A percentile compares a stretch with the other conserved stretches of the same genome.
Evolutionary conservation across 768 basidiomycete genomes (phyloP).

Genomic region (Russula earlei): DNA sequence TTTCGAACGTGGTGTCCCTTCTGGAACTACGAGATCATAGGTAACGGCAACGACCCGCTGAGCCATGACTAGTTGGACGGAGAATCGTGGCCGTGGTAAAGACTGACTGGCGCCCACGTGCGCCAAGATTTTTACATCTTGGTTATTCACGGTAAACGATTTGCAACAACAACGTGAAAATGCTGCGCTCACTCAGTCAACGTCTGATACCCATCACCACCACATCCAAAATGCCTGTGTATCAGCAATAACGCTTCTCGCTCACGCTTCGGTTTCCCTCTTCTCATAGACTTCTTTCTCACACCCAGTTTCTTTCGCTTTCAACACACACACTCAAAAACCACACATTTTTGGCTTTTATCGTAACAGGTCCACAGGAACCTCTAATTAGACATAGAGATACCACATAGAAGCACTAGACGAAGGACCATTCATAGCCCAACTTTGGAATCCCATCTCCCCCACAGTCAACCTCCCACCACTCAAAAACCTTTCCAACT

Average conservation of each 20-base stretch:
- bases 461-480: constrained; percentile 51
- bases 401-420: constrained; percentile 11
- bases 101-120: no score
- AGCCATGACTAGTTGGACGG: neutral
- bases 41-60: constrained; percentile 29
- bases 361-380: neutral
- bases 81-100: neutral
- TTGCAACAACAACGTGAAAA: neutral
- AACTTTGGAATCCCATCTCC: constrained; percentile 21
- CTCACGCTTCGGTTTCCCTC: neutral
- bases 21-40: constrained; percentile 38
- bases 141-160: no score
- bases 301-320: neutral
- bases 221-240: constrained; percentile 13
- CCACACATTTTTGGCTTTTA: neutral
- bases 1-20: constrained; percentile 20
- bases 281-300: neutral
- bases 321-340: neutral
- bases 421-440: neutral
- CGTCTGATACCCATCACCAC: neutral
- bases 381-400: neutral
- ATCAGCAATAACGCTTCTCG: neutral
- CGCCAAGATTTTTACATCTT: neutral
- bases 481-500: constrained; percentile 35
- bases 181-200: neutral